Conservation (phyloP, 202 grass and related monocot genomes). For the Cymbopogon flexuosus region DNA sequence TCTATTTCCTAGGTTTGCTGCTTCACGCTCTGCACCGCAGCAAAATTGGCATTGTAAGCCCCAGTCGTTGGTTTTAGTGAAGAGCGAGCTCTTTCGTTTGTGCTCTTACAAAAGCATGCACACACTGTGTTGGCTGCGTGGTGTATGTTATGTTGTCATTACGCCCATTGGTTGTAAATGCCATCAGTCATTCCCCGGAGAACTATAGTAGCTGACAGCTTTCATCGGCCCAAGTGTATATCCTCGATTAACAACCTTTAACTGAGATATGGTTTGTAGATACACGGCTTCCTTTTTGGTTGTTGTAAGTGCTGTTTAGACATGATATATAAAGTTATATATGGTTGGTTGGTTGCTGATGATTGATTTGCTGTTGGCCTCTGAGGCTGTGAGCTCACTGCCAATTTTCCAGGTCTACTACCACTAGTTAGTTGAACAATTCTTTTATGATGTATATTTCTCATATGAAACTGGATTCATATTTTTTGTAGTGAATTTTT, state of each 20-base stretch:
- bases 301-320: slow-evolving; percentile 15
- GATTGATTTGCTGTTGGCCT: not conserved
- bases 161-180: slow-evolving; percentile 34
- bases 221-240: slow-evolving; percentile 33
- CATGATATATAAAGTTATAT: slow-evolving; percentile 22
- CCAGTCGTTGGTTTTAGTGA: slow-evolving; percentile 22
- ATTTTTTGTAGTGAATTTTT: too few relatives aligned
- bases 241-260: slow-evolving; percentile 11
- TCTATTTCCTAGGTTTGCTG: not conserved
- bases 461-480: too few relatives aligned
- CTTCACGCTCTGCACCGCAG: not conserved
- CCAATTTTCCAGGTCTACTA: not conserved
- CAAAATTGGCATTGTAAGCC: not conserved
- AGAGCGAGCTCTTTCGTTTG: not conserved
- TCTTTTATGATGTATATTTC: too few relatives aligned
- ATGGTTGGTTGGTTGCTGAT: not conserved
- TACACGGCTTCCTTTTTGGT: slow-evolving; percentile 4
- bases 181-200: not conserved
- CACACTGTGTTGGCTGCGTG: slow-evolving; percentile 8
- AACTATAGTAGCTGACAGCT: slow-evolving; percentile 16
- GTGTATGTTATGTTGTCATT: slow-evolving; percentile 8
- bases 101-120: slow-evolving; percentile 8
- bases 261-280: slow-evolving; percentile 33
- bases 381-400: not conserved
- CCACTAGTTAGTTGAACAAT: too few relatives aligned